These are phyloP conservation scores for Colletotrichum costaricense DNA, from an alignment of 2,329 filamentous ascomycete genomes.

Conservation along the genomic window DNA sequence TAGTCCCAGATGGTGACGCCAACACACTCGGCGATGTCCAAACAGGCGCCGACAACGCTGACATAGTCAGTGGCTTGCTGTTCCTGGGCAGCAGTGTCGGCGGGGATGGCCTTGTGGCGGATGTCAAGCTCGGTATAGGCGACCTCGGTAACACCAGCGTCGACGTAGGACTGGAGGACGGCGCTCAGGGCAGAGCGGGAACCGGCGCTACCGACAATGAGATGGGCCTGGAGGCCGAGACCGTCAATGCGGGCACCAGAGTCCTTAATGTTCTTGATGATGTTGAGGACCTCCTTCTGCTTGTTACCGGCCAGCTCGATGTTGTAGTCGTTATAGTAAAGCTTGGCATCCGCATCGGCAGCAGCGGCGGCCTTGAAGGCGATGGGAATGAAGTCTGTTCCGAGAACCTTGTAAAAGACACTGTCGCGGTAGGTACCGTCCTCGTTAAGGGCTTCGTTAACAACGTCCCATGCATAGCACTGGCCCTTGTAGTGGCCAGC, in stretches of 20 bases:
- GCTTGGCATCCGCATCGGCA: conserved; percentile 53
- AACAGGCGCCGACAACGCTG: conserved; percentile 44
- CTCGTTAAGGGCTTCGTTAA: conserved; percentile 59
- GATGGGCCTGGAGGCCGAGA: conserved; percentile 63
- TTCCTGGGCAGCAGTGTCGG: conserved; percentile 48
- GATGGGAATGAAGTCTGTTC: conserved; percentile 55
- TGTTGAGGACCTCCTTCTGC: conserved; percentile 59
- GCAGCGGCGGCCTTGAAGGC: conserved; percentile 58
- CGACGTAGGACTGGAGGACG: conserved; percentile 65
- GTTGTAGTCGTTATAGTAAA: conserved; percentile 57
- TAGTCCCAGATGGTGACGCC: conserved; percentile 54
- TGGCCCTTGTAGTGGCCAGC: conserved; percentile 56
- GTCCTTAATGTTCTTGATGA: conserved; percentile 48
- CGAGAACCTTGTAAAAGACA: conserved; percentile 57
- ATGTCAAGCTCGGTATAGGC: conserved; percentile 63
- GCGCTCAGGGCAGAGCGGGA: conserved; percentile 50
- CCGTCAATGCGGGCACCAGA: conserved; percentile 62
- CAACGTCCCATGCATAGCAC: conserved; percentile 64
- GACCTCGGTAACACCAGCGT: conserved; percentile 56
- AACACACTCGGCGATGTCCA: conserved; percentile 46
- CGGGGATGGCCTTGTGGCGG: conserved; percentile 56
- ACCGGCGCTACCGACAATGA: conserved; percentile 56
- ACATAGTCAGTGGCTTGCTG: conserved; percentile 60
- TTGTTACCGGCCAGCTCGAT: conserved; percentile 58
- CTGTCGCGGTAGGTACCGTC: conserved; percentile 52